A percentile compares a stretch with the other conserved stretches of the same genome.
These are phyloP conservation scores for Talaromyces marneffei DNA, from an alignment of 2,329 filamentous ascomycete species.

Conservation along the genomic window DNA sequence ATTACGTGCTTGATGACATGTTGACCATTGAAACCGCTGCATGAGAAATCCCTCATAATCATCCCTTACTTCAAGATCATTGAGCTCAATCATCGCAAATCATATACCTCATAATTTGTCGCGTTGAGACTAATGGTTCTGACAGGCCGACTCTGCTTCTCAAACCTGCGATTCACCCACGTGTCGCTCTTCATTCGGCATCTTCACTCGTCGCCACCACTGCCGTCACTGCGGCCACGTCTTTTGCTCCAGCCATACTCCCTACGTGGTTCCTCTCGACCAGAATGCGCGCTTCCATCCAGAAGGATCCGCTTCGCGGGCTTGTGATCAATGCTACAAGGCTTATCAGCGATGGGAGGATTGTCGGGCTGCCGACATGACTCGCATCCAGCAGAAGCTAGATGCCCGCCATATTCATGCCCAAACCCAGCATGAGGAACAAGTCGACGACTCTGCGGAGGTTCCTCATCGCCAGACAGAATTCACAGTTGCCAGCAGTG, in stretches of 20 bases:
- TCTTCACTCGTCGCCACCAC: constrained; percentile 60
- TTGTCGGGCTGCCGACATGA: constrained; percentile 43
- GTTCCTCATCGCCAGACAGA: constrained; percentile 29
- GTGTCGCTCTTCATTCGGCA: constrained; percentile 54
- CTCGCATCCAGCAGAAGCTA: constrained; percentile 43
- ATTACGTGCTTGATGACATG: constrained; percentile 15
- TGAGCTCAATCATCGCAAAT: not conserved
- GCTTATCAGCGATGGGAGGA: constrained; percentile 55
- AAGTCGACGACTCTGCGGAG: constrained; percentile 20
- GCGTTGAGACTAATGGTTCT: not conserved
- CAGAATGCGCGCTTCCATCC: constrained; percentile 61
- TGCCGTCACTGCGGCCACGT: constrained; percentile 62
- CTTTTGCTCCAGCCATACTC: constrained; percentile 57
- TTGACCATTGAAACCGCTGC: not conserved
- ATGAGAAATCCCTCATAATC: not conserved
- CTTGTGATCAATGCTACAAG: constrained; percentile 57
- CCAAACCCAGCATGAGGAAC: constrained; percentile 12
- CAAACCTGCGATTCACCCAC: constrained; percentile 52
- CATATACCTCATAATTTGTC: not conserved
- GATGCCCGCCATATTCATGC: constrained; percentile 22
- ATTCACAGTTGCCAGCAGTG: constrained; percentile 45
- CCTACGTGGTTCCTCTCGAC: constrained; percentile 54
- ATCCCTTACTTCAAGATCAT: constrained; percentile 2
- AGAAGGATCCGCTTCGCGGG: constrained; percentile 49
- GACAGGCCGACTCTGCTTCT: constrained; percentile 53